These are phyloP conservation scores for Laguncularia racemosa DNA, from an alignment of 345 rosid species.

Conservation along the genomic window DNA sequence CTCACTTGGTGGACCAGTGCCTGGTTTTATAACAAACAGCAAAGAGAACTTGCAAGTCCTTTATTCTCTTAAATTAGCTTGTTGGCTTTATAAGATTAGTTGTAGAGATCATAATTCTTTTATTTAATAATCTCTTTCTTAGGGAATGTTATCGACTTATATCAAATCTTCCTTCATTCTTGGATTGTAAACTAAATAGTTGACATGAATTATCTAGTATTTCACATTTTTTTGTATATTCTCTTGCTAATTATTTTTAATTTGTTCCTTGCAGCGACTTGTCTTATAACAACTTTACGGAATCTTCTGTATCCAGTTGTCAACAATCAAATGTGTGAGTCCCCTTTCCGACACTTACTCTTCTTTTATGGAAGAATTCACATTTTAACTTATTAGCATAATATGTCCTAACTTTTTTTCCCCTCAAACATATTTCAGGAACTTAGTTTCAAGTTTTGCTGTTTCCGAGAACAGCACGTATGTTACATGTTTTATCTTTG, in stretches of 20 bases:
- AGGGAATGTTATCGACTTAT: too few relatives aligned
- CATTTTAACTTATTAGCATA: too few relatives aligned
- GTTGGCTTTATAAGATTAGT: neutral
- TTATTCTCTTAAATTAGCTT: neutral
- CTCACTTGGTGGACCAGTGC: conserved; percentile 59
- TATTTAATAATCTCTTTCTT: too few relatives aligned
- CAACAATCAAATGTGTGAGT: conserved; percentile 37
- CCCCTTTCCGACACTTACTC: conserved; percentile 3
- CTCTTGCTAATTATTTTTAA: neutral
- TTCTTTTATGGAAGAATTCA: neutral
- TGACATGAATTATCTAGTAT: neutral
- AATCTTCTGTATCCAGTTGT: conserved; percentile 33
- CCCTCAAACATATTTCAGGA: conserved; percentile 30
- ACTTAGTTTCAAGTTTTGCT: conserved; percentile 51
- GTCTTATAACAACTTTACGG: conserved; percentile 80
- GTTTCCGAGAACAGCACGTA: conserved; percentile 40
- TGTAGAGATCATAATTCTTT: too few relatives aligned
- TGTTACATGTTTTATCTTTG: conserved; percentile 15
- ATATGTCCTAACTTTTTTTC: too few relatives aligned
- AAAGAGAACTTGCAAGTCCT: conserved; percentile 30
- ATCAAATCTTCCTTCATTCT: too few relatives aligned
- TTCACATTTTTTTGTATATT: neutral
- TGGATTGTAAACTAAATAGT: too few relatives aligned
- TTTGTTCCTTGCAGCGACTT: conserved; percentile 44
- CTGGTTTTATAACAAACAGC: conserved; percentile 33